A percentile compares a stretch with the other conserved stretches of the same genome.
phyloP scores from a whole-genome alignment of 106 monocot genomes.

The Xerophyta viscosa region DNA sequence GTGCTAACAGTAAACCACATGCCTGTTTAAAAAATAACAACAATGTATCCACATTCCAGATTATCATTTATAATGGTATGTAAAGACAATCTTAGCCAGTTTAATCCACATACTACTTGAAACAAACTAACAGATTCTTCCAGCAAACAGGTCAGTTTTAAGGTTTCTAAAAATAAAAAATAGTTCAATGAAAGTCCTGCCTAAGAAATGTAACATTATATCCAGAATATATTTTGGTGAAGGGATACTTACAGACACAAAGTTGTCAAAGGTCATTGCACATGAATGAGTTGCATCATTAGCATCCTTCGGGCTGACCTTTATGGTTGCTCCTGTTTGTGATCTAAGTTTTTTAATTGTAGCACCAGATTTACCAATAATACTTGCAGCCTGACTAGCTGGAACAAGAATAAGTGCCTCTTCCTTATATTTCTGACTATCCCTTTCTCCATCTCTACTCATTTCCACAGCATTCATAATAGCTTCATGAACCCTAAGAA shows the following conservation, averaged over 20 bases:
- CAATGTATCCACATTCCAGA: too few relatives aligned
- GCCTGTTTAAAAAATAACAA: too few relatives aligned
- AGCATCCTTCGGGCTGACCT: constrained; percentile 64
- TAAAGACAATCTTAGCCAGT: too few relatives aligned
- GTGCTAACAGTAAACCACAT: too few relatives aligned
- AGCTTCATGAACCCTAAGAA: constrained; percentile 64
- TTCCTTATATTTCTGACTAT: constrained; percentile 35
- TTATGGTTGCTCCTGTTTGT: constrained; percentile 48
- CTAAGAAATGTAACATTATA: too few relatives aligned
- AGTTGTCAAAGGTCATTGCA: constrained; percentile 90
- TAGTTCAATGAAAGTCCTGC: too few relatives aligned
- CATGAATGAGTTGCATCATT: constrained; percentile 62
- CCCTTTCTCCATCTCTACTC: constrained; percentile 38
- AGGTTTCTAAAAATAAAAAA: too few relatives aligned
- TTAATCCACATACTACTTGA: too few relatives aligned
- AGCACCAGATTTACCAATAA: constrained; percentile 77
- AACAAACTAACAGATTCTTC: too few relatives aligned
- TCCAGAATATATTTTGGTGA: too few relatives aligned
- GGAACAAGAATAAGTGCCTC: constrained; percentile 73
- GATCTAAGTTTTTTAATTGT: constrained; percentile 77
- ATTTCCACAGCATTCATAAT: constrained; percentile 59
- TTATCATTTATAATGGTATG: too few relatives aligned
- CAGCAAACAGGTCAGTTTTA: too few relatives aligned
- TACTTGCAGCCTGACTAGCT: constrained; percentile 63
- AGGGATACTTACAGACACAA: constrained; percentile 45